Evolutionary conservation across 1,139 yeast genomes (phyloP), one percentile per base, ranked within the genome.

Genomic region (Yamadazyma membranifaciens): DNA sequence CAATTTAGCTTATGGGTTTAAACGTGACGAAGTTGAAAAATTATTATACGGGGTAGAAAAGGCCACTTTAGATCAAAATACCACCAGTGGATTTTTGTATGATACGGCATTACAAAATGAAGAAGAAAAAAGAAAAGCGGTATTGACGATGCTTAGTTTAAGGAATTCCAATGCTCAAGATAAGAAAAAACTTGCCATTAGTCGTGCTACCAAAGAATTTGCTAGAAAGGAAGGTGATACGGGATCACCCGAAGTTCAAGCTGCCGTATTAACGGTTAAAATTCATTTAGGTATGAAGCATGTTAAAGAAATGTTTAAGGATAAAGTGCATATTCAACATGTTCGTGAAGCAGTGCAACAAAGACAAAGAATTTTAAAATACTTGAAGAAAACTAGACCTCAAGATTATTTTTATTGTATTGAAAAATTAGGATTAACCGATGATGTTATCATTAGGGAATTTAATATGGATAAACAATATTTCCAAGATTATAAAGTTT

Each of bases 211-310:
- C 41, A 67, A 76, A 50, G 97, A 89, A 63, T 89, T 92, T 61
- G 81, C 80, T 51, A 76, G 96, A 56, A 75, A 77, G 48, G 88
- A 83, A 38, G 96, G 96, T 38, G 98, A 92, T 59, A 87, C 97
- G 0, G 97, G 95, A 1, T 87, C 96, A 0, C 81, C 96, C 38
- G 98, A 91, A 65, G 97, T 89, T 24, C 97, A 91, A 62, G 96
- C 98, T 1, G 98, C 97, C 2, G 77, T 87, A 25, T 67, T 83
- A 65, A 88, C 98, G 1, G 83, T 87, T 41, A 80, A 80, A 55
- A 87, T 92, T 50, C 88, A 85, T 49, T 83, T 79, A 51, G 72
- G 87, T 44, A 87, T 87, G 70, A 76, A 78, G 35, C 97, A 91
- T 57, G 75, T 87, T 44, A 81, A 81, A 57, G 73, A 76, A 41